A percentile compares a stretch with the other conserved stretches of the same genome.
phyloP scores from a whole-genome alignment of 768 basidiomycete species.

The Leccinum imitatum region DNA sequence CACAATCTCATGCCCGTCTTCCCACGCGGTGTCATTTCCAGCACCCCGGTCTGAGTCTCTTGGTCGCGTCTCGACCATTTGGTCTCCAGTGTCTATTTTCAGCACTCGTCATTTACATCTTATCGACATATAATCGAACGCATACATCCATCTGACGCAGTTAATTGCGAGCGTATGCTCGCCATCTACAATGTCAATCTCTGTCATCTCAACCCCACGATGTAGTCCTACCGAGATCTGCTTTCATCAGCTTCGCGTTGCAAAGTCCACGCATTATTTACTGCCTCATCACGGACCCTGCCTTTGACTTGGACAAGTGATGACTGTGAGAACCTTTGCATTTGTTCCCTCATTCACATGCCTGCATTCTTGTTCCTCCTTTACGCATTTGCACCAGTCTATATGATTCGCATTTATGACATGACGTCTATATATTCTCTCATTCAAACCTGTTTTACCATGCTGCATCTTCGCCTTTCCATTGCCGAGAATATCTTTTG shows the following conservation, averaged over 20 bases:
- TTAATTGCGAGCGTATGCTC: conserved; percentile 28
- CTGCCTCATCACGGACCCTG: conserved; percentile 32
- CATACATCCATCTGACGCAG: conserved; percentile 28
- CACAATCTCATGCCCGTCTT: conserved; percentile 64
- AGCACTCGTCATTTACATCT: conserved; percentile 20
- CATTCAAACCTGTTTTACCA: conserved; percentile 13
- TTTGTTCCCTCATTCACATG: conserved; percentile 21
- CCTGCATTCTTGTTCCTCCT: conserved; percentile 24
- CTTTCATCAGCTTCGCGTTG: conserved; percentile 14
- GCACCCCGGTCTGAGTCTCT: conserved; percentile 13
- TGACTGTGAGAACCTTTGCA: conserved; percentile 13
- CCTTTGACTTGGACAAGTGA: conserved; percentile 29
- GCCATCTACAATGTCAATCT: conserved; percentile 22
- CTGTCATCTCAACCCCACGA: conserved; percentile 27
- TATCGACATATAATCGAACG: conserved; percentile 32
- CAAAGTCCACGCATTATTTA: conserved; percentile 21
- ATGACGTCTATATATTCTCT: conserved; percentile 15
- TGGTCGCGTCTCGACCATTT: neutral
- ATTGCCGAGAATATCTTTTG: neutral
- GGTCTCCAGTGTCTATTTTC: conserved; percentile 7
- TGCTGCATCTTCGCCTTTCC: neutral
- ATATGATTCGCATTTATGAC: conserved; percentile 22
- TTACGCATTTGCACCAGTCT: conserved; percentile 18
- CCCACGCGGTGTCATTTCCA: conserved; percentile 27
- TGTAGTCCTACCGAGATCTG: conserved; percentile 31